These are phyloP conservation scores for Secale cereale DNA, from an alignment of 176 grass and related monocot genomes.

Conservation along the genomic window DNA sequence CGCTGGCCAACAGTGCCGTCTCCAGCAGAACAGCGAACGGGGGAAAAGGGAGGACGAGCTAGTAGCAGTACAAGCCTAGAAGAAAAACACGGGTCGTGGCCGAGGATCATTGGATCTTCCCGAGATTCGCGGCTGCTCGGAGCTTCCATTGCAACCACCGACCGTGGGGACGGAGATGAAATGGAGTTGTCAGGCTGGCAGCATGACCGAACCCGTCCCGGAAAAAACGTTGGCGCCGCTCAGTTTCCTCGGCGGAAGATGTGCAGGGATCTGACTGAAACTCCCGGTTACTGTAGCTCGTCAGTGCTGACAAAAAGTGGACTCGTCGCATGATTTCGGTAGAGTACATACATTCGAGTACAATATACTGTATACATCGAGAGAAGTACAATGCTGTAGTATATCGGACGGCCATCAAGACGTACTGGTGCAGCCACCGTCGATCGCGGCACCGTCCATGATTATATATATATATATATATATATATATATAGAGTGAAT, in stretches of 20 bases:
- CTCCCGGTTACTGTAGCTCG: too few species aligned
- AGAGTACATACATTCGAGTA: background rate
- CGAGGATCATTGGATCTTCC: background rate
- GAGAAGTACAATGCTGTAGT: background rate
- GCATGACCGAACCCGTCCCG: background rate
- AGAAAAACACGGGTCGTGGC: background rate
- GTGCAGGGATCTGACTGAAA: background rate
- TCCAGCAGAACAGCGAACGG: background rate
- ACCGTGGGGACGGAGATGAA: background rate
- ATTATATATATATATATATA: background rate
- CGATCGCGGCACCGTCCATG: background rate
- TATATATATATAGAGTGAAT: too few species aligned
- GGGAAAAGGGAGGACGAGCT: background rate
- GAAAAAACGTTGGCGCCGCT: background rate
- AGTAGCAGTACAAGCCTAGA: background rate
- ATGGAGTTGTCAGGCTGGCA: background rate
- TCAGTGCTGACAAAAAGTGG: background rate
- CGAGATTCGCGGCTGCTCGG: background rate
- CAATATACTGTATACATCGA: too few species aligned
- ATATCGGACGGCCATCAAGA: background rate
- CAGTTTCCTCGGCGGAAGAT: too few species aligned
- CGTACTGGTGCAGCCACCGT: background rate
- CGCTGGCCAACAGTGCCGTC: background rate
- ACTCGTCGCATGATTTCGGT: background rate
- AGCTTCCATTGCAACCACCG: slow-evolving; percentile 23